phyloP scores from a whole-genome alignment of 768 basidiomycete genomes.

The Pulveroboletus ravenelii region DNA sequence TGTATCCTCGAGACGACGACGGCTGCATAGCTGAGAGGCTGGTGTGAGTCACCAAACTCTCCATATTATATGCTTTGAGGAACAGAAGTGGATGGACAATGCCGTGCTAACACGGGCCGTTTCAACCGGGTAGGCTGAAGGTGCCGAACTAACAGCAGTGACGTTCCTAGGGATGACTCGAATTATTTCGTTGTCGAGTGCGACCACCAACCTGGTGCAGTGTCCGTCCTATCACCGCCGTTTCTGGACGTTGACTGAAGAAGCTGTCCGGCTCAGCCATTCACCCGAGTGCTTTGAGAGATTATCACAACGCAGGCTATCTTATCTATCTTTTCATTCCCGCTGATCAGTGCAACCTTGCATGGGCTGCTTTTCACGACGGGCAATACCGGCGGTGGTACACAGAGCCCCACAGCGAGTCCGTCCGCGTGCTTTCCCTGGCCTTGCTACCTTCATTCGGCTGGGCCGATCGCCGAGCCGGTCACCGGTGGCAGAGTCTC shows the following conservation, averaged over 20 bases:
- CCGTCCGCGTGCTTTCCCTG: neutral
- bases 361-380: neutral
- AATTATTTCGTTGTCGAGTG: neutral
- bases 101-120: neutral
- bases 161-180: neutral
- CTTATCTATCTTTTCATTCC: conserved; percentile 1
- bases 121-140: neutral
- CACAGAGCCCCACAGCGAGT: neutral
- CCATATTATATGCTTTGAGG: conserved; percentile 14
- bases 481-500: conserved; percentile 1
- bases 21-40: conserved; percentile 12
- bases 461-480: neutral
- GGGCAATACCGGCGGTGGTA: neutral
- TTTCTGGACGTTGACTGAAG: neutral
- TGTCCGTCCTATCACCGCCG: neutral
- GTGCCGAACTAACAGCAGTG: neutral
- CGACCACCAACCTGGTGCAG: neutral
- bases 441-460: neutral
- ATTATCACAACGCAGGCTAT: no score
- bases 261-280: neutral
- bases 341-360: neutral
- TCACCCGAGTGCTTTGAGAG: neutral
- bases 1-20: conserved; percentile 7
- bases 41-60: conserved; percentile 8
- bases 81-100: conserved; percentile 1